These are phyloP conservation scores for Halenospora varia DNA, from an alignment of 495 filamentous ascomycete species.

Conservation along the genomic window DNA sequence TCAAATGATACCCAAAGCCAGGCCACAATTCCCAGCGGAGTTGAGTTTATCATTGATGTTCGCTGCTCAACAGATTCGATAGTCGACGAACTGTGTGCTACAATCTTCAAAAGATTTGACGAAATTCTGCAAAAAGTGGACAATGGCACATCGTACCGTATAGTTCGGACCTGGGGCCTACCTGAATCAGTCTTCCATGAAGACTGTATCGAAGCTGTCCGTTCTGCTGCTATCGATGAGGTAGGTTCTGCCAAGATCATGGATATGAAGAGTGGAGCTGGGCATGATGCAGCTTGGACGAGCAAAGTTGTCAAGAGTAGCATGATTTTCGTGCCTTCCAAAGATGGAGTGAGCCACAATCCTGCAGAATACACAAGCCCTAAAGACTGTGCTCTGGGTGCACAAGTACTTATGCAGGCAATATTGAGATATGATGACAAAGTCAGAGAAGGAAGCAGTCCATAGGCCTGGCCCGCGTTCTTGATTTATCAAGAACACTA, in stretches of 20 bases:
- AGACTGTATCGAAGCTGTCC: slow-evolving; percentile 62
- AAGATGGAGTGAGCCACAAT: slow-evolving; percentile 63
- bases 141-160: slow-evolving; percentile 48
- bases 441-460: slow-evolving; percentile 21
- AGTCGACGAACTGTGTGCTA: slow-evolving; percentile 41
- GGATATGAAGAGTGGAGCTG: slow-evolving; percentile 50
- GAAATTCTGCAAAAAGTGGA: slow-evolving; percentile 13
- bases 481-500: too few species aligned
- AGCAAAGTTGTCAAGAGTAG: slow-evolving; percentile 44
- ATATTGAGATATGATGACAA: slow-evolving; percentile 55
- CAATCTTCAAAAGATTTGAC: slow-evolving; percentile 20
- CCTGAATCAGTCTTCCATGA: slow-evolving; percentile 60
- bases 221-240: slow-evolving; percentile 51
- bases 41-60: slow-evolving; percentile 70
- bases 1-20: slow-evolving; percentile 59
- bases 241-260: slow-evolving; percentile 34
- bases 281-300: slow-evolving; percentile 47
- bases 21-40: slow-evolving; percentile 68
- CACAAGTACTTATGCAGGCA: slow-evolving; percentile 57
- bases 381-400: slow-evolving; percentile 59
- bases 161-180: slow-evolving; percentile 53
- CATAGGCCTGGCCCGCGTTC: background rate
- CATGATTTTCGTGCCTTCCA: slow-evolving; percentile 66
- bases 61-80: slow-evolving; percentile 56
- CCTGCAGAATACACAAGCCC: slow-evolving; percentile 56